phyloP scores from a whole-genome alignment of 371 early-diverging fungal genomes.

The Rhizopus microsporus region DNA sequence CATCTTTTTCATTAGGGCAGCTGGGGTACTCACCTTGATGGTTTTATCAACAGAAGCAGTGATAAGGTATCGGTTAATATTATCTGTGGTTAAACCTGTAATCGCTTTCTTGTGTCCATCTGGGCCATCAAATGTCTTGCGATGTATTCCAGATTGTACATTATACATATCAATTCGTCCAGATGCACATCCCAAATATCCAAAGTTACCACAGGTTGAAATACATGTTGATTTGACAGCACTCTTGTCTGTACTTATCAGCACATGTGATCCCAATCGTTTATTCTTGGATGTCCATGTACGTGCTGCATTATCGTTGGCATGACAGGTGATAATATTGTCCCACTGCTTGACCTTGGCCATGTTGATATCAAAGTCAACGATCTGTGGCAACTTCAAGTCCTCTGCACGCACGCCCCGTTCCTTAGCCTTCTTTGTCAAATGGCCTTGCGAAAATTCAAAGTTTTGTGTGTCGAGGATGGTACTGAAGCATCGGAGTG shows the following conservation, averaged over 20 bases:
- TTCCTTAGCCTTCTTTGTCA: slow-evolving; percentile 67
- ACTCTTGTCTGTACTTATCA: slow-evolving; percentile 66
- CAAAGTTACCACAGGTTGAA: slow-evolving; percentile 92
- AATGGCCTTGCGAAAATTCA: slow-evolving; percentile 80
- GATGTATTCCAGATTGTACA: slow-evolving; percentile 88
- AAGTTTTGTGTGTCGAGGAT: slow-evolving; percentile 81
- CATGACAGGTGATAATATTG: slow-evolving; percentile 86
- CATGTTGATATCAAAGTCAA: slow-evolving; percentile 66
- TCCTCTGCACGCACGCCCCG: slow-evolving; percentile 59
- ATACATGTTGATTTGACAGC: slow-evolving; percentile 72
- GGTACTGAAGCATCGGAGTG: slow-evolving; percentile 79
- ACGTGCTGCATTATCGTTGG: slow-evolving; percentile 68
- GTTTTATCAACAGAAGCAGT: slow-evolving; percentile 82
- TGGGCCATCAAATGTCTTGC: slow-evolving; percentile 61
- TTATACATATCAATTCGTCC: slow-evolving; percentile 91
- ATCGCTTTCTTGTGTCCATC: slow-evolving; percentile 81
- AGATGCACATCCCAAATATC: slow-evolving; percentile 74
- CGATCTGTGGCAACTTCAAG: slow-evolving; percentile 73
- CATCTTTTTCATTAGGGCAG: background rate
- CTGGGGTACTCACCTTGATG: slow-evolving; percentile 57
- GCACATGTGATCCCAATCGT: slow-evolving; percentile 69
- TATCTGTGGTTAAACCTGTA: slow-evolving; percentile 79
- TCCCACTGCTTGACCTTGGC: slow-evolving; percentile 85
- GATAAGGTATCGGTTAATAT: slow-evolving; percentile 70
- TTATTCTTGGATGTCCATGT: slow-evolving; percentile 84